Base-by-base conservation (phyloP, 2,329 filamentous ascomycete species). In the Colletotrichum limetticola region DNA sequence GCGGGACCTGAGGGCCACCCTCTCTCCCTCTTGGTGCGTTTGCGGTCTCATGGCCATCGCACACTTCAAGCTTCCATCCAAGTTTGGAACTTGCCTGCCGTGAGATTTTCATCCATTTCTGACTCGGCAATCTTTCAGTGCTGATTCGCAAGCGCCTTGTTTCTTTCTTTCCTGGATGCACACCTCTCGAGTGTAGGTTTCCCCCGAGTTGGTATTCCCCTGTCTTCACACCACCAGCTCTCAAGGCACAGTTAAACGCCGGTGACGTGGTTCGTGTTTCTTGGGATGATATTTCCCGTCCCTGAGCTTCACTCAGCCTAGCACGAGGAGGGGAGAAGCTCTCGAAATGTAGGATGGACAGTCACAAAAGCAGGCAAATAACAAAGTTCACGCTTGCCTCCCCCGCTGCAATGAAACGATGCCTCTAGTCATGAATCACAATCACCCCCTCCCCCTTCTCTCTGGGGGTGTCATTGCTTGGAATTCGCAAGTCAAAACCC, bases 201-300 rank as follows among this genome's bases (percentile, higher is more conserved):
- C 49, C 63, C 6, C 19, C 6, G 30, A 37, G 22, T 30, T 19
- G 9, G 32, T 28, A n/a, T 35, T 3, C 12, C 22, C 46, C 16
- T 30, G 26, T 49, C 19, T 49, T 49, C 42, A 49, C 42, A 49
- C 42, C 42, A 42, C 42, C 19, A 46, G 12, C 32, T 14, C 30
- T 24, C 16, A 11, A 35, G 19, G 24, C 49, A 32, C 30, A 35
- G 37, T 26, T 32, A 22, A 37, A 59, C 26, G 22, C 49, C 55
- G 60, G 65, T 72, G 70, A 72, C 66, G 70, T 65, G 70, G 60
- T 64, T 52, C 59, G 53, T 9, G 55, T 64, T 57, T 60, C 60
- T 72, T 72, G 42, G 60, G 70, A 72, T 32, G 69, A 69, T 60
- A 37, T 49, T 5, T 5, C 19, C 64, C 12, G 46, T 42, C 37